Base-by-base conservation (phyloP, 2,329 filamentous ascomycete species). In the Hyphodiscus sp. region DNA sequence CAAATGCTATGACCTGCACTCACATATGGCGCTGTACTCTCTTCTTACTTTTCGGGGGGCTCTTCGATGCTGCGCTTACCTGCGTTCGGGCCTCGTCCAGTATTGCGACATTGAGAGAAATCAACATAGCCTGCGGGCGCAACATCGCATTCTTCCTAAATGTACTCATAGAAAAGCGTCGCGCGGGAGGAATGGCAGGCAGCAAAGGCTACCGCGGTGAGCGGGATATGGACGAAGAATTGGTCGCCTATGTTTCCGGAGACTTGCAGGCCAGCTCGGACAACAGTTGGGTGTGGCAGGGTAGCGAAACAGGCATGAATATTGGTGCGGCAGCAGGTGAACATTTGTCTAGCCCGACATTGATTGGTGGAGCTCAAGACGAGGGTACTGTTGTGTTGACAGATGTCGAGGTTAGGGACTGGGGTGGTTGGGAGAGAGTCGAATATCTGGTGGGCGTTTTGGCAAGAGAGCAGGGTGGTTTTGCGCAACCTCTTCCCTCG, bases 11-110 rank as follows among this genome's bases (percentile, higher is more conserved):
- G 61, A 76, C 95, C 9, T 87, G 89, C 53, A 83, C 82, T 15
- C 94, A 97, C 67, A 77, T 96, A 45, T 96, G 95, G 82, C 86
- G 92, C 20, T 95, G 87, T 65, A 79, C 87, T 1, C 77, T 97
- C 0, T 83, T 96, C 53, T 75, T 96, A 4, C 80, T 92, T 20
- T 81, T 95, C 49, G 80, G 82, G 1, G 85, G 85, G 43, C 85
- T 89, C 49, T 87, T 86, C 65, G 81, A 86, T 4, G 78, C 84
- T 1, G 91, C 92, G 0, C 71, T 85, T 11, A 80, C 82, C 2
- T 90, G 91, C 61, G 77, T 92, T 11, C 82, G 87, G 51, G 83
- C 86, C 0, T 81, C 87, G 11, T 79, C 83, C 1, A 80, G 82
- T 1, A 85, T 96, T 52, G 85, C 86, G 26, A 77, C 83, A n/a